phyloP scores from a whole-genome alignment of 2,329 filamentous ascomycete genomes.

The Cryphonectria carpinicola region DNA sequence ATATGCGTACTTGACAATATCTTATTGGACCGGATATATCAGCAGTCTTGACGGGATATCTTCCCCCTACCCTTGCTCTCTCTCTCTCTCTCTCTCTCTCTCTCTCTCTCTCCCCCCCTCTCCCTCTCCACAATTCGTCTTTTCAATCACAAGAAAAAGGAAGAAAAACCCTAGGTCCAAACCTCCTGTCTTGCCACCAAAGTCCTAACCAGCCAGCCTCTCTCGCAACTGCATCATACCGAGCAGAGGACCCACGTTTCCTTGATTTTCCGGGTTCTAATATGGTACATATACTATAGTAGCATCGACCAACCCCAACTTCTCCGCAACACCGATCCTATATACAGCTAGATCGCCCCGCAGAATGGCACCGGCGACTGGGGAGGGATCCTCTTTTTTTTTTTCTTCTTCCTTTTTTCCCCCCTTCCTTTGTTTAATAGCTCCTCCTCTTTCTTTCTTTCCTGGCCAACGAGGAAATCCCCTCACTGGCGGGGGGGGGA shows the following conservation, averaged over 20 bases:
- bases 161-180: not conserved
- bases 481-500: not conserved
- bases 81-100: not conserved
- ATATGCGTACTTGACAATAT: not conserved
- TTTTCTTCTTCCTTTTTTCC: not conserved
- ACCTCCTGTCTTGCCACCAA: not conserved
- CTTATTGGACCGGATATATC: not conserved
- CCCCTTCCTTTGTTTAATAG: not conserved
- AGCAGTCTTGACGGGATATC: not conserved
- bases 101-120: not conserved
- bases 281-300: not conserved
- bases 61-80: no score
- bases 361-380: conserved; percentile 5
- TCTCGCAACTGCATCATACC: not conserved
- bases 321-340: conserved; percentile 13
- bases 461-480: not conserved
- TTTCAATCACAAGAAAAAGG: not conserved
- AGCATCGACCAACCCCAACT: conserved; percentile 12
- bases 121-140: not conserved
- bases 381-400: not conserved
- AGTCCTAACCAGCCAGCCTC: not conserved
- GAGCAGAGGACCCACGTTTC: conserved; percentile 1
- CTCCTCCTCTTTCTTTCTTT: not conserved
- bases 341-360: conserved; percentile 11
- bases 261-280: not conserved